Evolutionary conservation across 2,329 filamentous ascomycete species (phyloP), one percentile per base, ranked within the genome.

Genomic region (Fusarium sp.): DNA sequence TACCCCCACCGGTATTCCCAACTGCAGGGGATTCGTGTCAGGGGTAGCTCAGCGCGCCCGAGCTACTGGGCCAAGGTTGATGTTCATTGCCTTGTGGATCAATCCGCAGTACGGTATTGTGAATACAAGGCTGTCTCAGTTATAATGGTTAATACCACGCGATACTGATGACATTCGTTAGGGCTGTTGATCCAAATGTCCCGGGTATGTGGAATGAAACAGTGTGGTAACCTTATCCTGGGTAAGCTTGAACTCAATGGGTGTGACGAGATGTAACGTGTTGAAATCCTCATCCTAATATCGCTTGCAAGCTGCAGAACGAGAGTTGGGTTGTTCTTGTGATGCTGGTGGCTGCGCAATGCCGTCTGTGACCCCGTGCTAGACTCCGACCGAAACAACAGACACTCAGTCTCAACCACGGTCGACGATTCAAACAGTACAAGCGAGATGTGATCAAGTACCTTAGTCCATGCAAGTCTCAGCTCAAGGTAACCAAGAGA

Each of bases 141-240:
- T 6, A 5, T 4, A 10, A 63, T 69, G 44, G 39, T 38, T 18
- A 69, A 69, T 62, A 67, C 26, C 31, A 41, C 33, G 33, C 65
- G 48, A 68, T 68, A 57, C 22, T 68, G 66, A 70, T 68, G 31
- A 6, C 64, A 70, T 70, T 51, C 16, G 9, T 28, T 70, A 68
- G 64, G 35, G 13, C 36, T 64, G 66, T 55, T 68, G 65, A 68
- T 68, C 65, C 42, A 51, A 68, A 68, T 68, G n/a, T 48, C 48
- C 26, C 36, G 9, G 33, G 30, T 28, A 42, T 48, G 16, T 14
- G 55, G 38, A 15, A 44, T 22, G 18, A 6, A 15, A 38, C 44
- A 18, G 58, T 39, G 51, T 5, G 7, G 4, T 1, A 68, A 53
- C 48, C 26, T 59, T 59, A 55, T 42, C 20, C 7, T 5, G 3